phyloP scores from a whole-genome alignment of 2,329 filamentous ascomycete genomes.

The Xylaria sp. region DNA sequence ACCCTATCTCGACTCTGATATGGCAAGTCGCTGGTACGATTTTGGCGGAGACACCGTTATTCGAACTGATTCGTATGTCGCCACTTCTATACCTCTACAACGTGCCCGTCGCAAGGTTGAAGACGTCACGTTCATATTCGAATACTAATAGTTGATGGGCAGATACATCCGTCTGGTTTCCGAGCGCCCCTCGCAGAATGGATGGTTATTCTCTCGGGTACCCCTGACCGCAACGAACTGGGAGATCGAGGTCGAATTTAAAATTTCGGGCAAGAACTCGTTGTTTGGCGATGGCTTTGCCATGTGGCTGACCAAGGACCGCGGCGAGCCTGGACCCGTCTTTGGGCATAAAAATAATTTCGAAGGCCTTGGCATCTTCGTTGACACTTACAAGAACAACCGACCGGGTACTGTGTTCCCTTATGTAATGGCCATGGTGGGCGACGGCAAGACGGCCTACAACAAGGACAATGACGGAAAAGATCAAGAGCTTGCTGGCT shows the following conservation, averaged over 20 bases:
- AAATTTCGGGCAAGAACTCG: slow-evolving; percentile 87
- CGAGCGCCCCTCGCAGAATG: slow-evolving; percentile 88
- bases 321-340: slow-evolving; percentile 81
- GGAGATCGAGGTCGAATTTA: slow-evolving; percentile 97
- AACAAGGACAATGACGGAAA: slow-evolving; percentile 97
- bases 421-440: slow-evolving; percentile 98
- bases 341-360: slow-evolving; percentile 91
- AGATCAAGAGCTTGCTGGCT: slow-evolving; percentile 90
- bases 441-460: slow-evolving; percentile 88
- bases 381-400: slow-evolving; percentile 99
- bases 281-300: slow-evolving; percentile 97
- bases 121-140: slow-evolving; percentile 2
- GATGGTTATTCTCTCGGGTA: slow-evolving; percentile 93
- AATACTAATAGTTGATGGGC: slow-evolving; percentile 44
- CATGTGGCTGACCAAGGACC: slow-evolving; percentile 97
- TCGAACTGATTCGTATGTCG: slow-evolving; percentile 72
- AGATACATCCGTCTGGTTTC: slow-evolving; percentile 94
- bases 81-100: neutral
- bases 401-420: slow-evolving; percentile 94
- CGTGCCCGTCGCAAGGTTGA: slow-evolving; percentile 1
- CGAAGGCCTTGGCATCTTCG: slow-evolving; percentile 92
- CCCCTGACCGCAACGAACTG: slow-evolving; percentile 98
- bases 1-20: slow-evolving; percentile 97
- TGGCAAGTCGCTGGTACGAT: slow-evolving; percentile 99
- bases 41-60: slow-evolving; percentile 96